Percentiles rank a stretch among this genome's conserved stretches.
Conservation (phyloP, 1,284 basidiomycete genomes). For the Wolfiporia cocos region DNA sequence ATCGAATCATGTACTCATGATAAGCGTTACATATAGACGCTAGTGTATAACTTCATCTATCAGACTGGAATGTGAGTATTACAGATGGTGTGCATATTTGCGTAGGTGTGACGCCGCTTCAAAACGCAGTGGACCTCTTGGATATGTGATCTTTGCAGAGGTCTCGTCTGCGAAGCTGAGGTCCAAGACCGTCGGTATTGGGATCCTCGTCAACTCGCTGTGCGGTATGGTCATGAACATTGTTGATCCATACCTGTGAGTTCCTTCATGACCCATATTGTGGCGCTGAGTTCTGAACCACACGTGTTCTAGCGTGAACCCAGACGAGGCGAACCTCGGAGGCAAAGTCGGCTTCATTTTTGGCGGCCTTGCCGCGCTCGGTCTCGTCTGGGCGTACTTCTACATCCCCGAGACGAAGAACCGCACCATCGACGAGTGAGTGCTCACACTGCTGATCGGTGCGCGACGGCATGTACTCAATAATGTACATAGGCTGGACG, state of each 20-base stretch:
- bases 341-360: constrained; percentile 11
- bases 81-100: not conserved
- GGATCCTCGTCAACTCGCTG: constrained; percentile 8
- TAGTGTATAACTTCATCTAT: constrained; percentile 10
- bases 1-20: too few relatives aligned
- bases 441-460: too few relatives aligned
- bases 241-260: constrained; percentile 8
- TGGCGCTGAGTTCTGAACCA: not conserved
- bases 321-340: constrained; percentile 9
- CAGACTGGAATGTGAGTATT: constrained; percentile 6
- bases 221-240: constrained; percentile 11
- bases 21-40: constrained; percentile 3
- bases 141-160: constrained; percentile 10
- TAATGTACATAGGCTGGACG: constrained; percentile 5
- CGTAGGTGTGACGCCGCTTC: not conserved
- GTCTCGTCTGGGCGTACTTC: constrained; percentile 6
- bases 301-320: constrained; percentile 4
- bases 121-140: constrained; percentile 6
- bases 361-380: constrained; percentile 7
- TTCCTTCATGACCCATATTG: not conserved
- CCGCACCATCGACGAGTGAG: constrained; percentile 9
- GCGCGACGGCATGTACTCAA: too few relatives aligned
- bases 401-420: constrained; percentile 10
- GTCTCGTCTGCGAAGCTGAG: constrained; percentile 8
- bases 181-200: constrained; percentile 10